Percentiles rank a stretch among this genome's conserved stretches.
Conservation (phyloP, 2,329 filamentous ascomycete genomes). For the Fusarium sp. region DNA sequence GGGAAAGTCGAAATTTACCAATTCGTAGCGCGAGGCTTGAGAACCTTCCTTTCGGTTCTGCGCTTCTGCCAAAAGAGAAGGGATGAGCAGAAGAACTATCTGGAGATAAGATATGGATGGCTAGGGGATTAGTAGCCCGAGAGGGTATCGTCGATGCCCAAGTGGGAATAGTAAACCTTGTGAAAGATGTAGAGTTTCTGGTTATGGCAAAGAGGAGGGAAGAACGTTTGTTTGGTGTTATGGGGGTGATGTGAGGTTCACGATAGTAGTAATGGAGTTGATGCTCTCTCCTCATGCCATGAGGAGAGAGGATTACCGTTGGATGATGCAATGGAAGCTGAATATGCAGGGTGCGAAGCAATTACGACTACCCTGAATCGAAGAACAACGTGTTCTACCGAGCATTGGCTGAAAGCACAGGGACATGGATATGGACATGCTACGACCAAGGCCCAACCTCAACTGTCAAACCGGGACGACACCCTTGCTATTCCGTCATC, state of each 20-base stretch:
- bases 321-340: conserved; percentile 21
- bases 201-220: conserved; percentile 5
- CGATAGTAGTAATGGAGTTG: conserved; percentile 13
- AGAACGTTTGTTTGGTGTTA: not conserved
- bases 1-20: not conserved
- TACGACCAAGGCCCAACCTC: not conserved
- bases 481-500: conserved; percentile 41
- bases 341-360: conserved; percentile 16
- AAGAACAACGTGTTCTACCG: conserved; percentile 31
- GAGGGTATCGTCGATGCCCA: conserved; percentile 30
- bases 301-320: not conserved
- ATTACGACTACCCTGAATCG: conserved; percentile 21
- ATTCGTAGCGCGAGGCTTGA: not conserved
- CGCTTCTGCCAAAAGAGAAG: conserved; percentile 25
- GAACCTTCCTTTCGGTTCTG: conserved; percentile 19
- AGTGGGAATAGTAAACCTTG: conserved; percentile 11
- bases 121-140: conserved; percentile 3
- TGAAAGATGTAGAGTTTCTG: conserved; percentile 14
- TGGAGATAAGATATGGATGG: conserved; percentile 12
- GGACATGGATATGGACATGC: not conserved
- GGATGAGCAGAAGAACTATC: conserved; percentile 7
- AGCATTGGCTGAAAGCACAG: not conserved
- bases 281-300: not conserved
- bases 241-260: conserved; percentile 23
- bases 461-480: conserved; percentile 39